Evolutionary conservation across 352 stramenopile genomes (phyloP).

Genomic region (Phytophthora ohioensis): DNA sequence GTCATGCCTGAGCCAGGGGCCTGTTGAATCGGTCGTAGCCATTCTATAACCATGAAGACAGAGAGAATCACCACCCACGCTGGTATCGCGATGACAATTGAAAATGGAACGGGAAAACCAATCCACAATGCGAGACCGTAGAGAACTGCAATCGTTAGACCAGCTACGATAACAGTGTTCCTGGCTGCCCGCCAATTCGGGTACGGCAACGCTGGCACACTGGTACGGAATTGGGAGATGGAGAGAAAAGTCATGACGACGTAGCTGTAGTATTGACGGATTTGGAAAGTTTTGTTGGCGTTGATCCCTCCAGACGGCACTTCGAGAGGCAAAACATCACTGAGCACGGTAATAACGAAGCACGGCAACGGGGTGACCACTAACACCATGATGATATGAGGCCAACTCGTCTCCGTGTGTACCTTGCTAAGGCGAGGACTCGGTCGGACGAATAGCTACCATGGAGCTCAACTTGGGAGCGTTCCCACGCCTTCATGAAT

Average conservation of each 20-base stretch:
- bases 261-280: constrained; percentile 31
- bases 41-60: constrained; percentile 8
- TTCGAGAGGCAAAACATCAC: constrained; percentile 17
- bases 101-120: constrained; percentile 31
- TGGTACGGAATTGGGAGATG: constrained; percentile 16
- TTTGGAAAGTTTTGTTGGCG: constrained; percentile 22
- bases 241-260: constrained; percentile 26
- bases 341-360: constrained; percentile 13
- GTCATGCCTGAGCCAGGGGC: constrained; percentile 7
- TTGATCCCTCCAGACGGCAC: constrained; percentile 12
- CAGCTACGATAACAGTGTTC: constrained; percentile 12
- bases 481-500: too few relatives aligned
- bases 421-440: not conserved
- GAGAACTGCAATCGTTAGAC: not conserved
- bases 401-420: constrained; percentile 10
- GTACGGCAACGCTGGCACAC: constrained; percentile 17
- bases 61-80: constrained; percentile 17
- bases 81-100: constrained; percentile 19
- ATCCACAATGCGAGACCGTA: constrained; percentile 10
- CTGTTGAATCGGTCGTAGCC: constrained; percentile 19
- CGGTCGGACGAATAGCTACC: constrained; percentile 9
- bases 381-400: constrained; percentile 14
- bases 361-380: constrained; percentile 19
- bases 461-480: constrained; percentile 4
- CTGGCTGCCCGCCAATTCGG: constrained; percentile 12